phyloP scores from a whole-genome alignment of 2,329 filamentous ascomycete genomes.

The Chaetomiaceae sp. region DNA sequence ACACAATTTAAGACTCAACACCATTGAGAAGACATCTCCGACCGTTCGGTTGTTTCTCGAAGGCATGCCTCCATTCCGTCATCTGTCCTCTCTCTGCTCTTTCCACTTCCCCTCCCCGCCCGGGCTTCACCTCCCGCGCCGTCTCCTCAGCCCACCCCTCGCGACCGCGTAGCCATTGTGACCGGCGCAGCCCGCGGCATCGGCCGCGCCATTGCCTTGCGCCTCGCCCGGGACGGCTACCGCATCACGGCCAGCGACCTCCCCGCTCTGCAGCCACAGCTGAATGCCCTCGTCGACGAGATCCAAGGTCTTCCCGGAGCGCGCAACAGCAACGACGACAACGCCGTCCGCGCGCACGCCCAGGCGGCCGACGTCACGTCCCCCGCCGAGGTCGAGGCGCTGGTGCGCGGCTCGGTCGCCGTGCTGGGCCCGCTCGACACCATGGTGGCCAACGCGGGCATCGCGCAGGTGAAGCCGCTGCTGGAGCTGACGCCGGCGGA shows the following conservation, averaged over 20 bases:
- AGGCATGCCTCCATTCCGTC: too few species aligned
- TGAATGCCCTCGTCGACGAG: slow-evolving; percentile 39
- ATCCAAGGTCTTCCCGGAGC: slow-evolving; percentile 20
- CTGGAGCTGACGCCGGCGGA: slow-evolving; percentile 53
- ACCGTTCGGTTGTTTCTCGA: too few species aligned
- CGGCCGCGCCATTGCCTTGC: slow-evolving; percentile 56
- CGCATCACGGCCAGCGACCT: slow-evolving; percentile 61
- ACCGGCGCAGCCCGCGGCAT: slow-evolving; percentile 35
- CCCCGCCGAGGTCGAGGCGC: slow-evolving; percentile 40
- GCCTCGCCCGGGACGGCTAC: slow-evolving; percentile 60
- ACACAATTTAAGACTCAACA: too few species aligned
- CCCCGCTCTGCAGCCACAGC: slow-evolving; percentile 45
- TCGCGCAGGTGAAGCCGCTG: slow-evolving; percentile 48
- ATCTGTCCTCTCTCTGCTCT: too few species aligned
- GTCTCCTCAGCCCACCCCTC: background rate
- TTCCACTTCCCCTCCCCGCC: background rate
- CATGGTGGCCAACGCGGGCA: slow-evolving; percentile 46
- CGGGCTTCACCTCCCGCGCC: background rate
- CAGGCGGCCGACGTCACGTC: slow-evolving; percentile 57
- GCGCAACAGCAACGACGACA: too few species aligned
- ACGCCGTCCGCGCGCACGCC: slow-evolving; percentile 46
- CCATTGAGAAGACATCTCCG: too few species aligned
- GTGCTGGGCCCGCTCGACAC: slow-evolving; percentile 45
- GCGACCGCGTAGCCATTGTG: slow-evolving; percentile 17
- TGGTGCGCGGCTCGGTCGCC: slow-evolving; percentile 46